Percentiles rank a stretch among this genome's conserved stretches.
Evolutionary conservation across 2,329 filamentous ascomycete genomes (phyloP).

Genomic region (Ceratocystis ficicola): DNA sequence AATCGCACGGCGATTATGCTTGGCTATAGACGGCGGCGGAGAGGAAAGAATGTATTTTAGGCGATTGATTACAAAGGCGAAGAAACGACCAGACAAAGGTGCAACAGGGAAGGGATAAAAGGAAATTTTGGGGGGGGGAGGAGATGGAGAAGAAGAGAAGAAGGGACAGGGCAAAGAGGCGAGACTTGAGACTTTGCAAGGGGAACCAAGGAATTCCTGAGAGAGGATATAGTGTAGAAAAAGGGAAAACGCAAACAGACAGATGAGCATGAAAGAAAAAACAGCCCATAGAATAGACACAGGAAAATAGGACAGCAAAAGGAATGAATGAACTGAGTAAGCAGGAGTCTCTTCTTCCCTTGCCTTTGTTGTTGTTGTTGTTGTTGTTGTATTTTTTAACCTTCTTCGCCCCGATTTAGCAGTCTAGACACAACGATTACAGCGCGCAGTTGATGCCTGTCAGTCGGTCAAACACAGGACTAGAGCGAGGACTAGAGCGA

Average conservation of each 20-base stretch:
- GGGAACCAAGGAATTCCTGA: no score
- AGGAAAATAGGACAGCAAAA: neutral
- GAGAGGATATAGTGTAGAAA: no score
- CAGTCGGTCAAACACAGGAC: no score
- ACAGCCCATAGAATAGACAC: neutral
- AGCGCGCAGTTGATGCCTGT: no score
- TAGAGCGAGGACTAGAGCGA: no score
- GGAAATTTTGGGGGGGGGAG: neutral
- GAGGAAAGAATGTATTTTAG: neutral
- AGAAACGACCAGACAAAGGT: neutral
- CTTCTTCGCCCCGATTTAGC: no score
- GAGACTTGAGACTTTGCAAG: no score
- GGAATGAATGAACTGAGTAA: neutral
- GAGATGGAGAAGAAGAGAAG: neutral
- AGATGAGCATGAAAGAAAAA: neutral
- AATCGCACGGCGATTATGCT: slow-evolving; percentile 7
- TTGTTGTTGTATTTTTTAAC: no score
- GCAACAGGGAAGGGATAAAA: neutral
- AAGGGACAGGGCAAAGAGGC: neutral
- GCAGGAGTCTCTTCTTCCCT: neutral
- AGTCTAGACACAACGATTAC: no score
- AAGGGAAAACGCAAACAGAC: neutral
- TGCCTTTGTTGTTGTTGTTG: no score
- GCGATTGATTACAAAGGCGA: neutral
- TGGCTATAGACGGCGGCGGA: neutral